phyloP scores from a whole-genome alignment of 192 early-diverging fungal species.

The Coemansia sp. region DNA sequence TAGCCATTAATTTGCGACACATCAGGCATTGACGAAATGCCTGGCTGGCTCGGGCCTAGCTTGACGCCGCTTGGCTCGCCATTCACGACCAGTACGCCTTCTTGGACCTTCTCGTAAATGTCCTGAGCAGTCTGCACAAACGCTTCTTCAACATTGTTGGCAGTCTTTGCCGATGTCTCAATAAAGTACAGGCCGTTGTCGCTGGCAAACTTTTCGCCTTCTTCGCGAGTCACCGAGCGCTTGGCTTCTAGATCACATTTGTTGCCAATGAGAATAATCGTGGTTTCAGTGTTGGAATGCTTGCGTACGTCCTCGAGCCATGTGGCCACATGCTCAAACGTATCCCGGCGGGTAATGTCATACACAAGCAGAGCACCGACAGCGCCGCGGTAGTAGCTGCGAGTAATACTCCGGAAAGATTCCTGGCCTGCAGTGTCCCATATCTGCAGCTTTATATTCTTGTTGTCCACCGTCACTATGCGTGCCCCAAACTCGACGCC shows the following conservation, averaged over 20 bases:
- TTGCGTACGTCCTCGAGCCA: conserved; percentile 87
- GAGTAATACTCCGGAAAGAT: conserved; percentile 81
- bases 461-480: conserved; percentile 72
- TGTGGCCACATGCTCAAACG: conserved; percentile 72
- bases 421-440: conserved; percentile 95
- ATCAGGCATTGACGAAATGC: conserved; percentile 60
- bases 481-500: conserved; percentile 84
- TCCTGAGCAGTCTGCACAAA: conserved; percentile 80
- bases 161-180: conserved; percentile 89
- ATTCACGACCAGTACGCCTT: conserved; percentile 69
- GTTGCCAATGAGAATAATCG: conserved; percentile 89
- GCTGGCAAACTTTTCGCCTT: conserved; percentile 84
- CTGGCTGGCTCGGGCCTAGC: conserved; percentile 62
- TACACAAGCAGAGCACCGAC: conserved; percentile 79
- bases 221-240: conserved; percentile 79
- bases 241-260: conserved; percentile 85
- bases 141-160: conserved; percentile 80
- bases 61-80: conserved; percentile 67
- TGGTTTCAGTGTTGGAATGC: conserved; percentile 88
- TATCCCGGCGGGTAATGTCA: conserved; percentile 80
- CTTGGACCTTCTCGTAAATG: conserved; percentile 78
- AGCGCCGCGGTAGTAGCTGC: conserved; percentile 82
- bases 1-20: conserved; percentile 46
- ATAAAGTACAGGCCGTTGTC: conserved; percentile 86
- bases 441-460: conserved; percentile 88